phyloP scores from a whole-genome alignment of 169 alveolate genomes.

The Plasmodium fragile region DNA sequence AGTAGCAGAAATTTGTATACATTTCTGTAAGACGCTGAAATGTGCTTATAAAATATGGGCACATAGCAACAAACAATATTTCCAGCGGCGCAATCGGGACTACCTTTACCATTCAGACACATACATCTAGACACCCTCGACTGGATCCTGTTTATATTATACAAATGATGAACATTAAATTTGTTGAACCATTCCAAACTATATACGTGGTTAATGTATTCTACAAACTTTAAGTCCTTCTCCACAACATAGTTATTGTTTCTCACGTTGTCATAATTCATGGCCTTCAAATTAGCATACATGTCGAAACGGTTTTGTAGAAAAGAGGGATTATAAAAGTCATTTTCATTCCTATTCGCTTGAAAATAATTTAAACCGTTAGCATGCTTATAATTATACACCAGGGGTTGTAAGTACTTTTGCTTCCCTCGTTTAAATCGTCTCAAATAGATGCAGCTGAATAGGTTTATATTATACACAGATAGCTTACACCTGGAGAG shows the following conservation, averaged over 20 bases:
- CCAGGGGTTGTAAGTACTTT: conserved; percentile 31
- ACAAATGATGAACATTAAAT: conserved; percentile 64
- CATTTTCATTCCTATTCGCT: not conserved
- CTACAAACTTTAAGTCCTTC: conserved; percentile 39
- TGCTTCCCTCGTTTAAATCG: conserved; percentile 25
- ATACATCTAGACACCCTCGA: conserved; percentile 34
- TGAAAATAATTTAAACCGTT: not conserved
- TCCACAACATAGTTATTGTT: conserved; percentile 17
- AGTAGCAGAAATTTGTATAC: conserved; percentile 48
- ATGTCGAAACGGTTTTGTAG: conserved; percentile 2
- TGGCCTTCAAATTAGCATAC: not conserved
- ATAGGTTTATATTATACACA: conserved; percentile 51
- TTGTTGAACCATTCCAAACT: conserved; percentile 70
- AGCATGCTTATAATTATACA: conserved; percentile 54
- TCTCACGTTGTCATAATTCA: conserved; percentile 12
- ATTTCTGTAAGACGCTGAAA: conserved; percentile 50
- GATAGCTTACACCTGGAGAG: conserved; percentile 26
- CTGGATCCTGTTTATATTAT: conserved; percentile 32
- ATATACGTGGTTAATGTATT: conserved; percentile 48
- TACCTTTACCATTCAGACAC: not conserved
- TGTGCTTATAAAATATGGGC: conserved; percentile 56
- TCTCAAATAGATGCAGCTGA: conserved; percentile 64
- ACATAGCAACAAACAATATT: conserved; percentile 55
- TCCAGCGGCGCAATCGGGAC: not conserved
- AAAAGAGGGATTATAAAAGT: not conserved